Evolutionary conservation across 257 asterid species (phyloP).

Genomic region (Gentiana macrophylla): DNA sequence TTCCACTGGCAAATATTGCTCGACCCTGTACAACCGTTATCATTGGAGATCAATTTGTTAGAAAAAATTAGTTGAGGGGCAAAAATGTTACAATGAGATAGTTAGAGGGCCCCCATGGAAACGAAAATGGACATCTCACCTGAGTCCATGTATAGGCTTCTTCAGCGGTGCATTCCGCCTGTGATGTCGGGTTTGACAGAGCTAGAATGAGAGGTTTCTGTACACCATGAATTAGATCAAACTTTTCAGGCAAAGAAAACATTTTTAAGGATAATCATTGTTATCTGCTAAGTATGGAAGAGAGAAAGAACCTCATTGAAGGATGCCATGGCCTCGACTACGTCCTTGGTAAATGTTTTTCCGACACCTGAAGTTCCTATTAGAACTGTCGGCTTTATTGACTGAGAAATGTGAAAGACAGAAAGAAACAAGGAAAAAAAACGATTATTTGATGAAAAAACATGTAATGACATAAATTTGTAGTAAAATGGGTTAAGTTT

Average conservation of each 20-base stretch:
- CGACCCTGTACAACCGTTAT: slow-evolving; percentile 43
- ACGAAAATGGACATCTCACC: slow-evolving; percentile 31
- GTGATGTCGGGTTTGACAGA: slow-evolving; percentile 88
- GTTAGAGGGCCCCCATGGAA: neutral
- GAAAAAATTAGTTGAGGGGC: too few species aligned
- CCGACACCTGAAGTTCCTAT: slow-evolving; percentile 94
- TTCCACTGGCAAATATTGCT: slow-evolving; percentile 83
- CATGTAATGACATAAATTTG: neutral
- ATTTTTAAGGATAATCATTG: neutral
- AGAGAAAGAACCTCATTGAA: slow-evolving; percentile 46
- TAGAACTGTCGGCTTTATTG: slow-evolving; percentile 68
- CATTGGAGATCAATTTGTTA: too few species aligned
- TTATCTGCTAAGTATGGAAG: neutral
- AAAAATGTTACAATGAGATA: too few species aligned
- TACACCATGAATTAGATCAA: slow-evolving; percentile 6
- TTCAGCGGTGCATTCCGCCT: slow-evolving; percentile 90
- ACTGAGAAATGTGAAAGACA: slow-evolving; percentile 28
- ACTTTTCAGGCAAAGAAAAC: neutral
- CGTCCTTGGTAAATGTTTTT: slow-evolving; percentile 65
- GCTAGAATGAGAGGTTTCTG: slow-evolving; percentile 89
- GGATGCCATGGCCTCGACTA: slow-evolving; percentile 82
- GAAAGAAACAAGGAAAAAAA: slow-evolving; percentile 1
- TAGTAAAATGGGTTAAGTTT: slow-evolving; percentile 1
- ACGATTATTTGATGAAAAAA: neutral
- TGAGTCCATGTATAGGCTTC: slow-evolving; percentile 84